A percentile compares a stretch with the other conserved stretches of the same genome.
These are phyloP conservation scores for Dipodascus albidus DNA, from an alignment of 805 yeast genomes.

Conservation along the genomic window DNA sequence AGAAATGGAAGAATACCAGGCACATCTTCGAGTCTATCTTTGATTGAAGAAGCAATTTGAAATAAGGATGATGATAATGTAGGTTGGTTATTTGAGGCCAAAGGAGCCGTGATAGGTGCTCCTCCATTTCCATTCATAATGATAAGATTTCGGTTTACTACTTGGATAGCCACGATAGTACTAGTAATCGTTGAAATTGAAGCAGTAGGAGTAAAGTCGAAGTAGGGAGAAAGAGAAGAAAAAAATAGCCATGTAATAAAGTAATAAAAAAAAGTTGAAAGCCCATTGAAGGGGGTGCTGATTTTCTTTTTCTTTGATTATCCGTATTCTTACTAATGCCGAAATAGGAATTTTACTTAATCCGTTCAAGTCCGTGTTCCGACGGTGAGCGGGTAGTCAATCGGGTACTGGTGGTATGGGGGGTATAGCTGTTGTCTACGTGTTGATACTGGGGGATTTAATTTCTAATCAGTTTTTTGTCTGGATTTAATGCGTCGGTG, in stretches of 20 bases:
- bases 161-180: neutral
- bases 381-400: too few relatives aligned
- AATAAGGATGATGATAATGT: constrained; percentile 16
- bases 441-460: too few relatives aligned
- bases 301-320: neutral
- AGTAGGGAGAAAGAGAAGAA: neutral
- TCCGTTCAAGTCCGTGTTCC: too few relatives aligned
- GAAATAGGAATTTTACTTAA: neutral
- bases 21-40: constrained; percentile 14
- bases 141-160: neutral
- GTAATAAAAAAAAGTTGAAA: neutral
- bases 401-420: too few relatives aligned
- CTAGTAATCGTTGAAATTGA: too few relatives aligned
- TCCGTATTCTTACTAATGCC: neutral
- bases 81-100: constrained; percentile 15
- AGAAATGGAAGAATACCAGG: constrained; percentile 15
- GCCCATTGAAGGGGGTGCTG: neutral
- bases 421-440: too few relatives aligned
- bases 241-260: neutral
- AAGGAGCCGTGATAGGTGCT: constrained; percentile 4
- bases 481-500: too few relatives aligned
- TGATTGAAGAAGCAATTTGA: constrained; percentile 18
- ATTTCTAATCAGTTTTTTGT: too few relatives aligned
- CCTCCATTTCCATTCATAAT: neutral
- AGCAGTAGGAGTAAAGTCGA: neutral